Percentiles rank a stretch among this genome's conserved stretches.
Conservation (phyloP, 2,329 filamentous ascomycete species). For the Pyrenophora seminiperda region DNA sequence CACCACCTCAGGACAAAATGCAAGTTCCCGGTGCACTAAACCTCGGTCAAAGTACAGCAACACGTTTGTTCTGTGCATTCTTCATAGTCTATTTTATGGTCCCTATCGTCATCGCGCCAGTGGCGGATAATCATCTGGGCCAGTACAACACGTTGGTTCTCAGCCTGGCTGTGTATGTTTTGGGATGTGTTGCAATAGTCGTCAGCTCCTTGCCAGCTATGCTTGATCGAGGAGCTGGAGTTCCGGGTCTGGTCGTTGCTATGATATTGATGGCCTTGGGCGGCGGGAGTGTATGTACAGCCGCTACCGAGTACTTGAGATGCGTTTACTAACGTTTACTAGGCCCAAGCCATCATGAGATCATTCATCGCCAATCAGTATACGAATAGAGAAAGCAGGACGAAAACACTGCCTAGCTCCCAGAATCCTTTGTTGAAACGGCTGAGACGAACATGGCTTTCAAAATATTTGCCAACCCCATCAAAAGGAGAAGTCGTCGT, state of each 20-base stretch:
- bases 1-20: conserved; percentile 23
- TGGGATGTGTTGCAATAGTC: conserved; percentile 31
- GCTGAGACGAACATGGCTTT: not conserved
- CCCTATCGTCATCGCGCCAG: conserved; percentile 43
- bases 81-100: conserved; percentile 57
- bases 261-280: conserved; percentile 49
- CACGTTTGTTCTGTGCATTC: conserved; percentile 62
- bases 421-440: not conserved
- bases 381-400: conserved; percentile 22
- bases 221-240: conserved; percentile 29
- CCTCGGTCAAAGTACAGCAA: conserved; percentile 50
- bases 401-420: conserved; percentile 14
- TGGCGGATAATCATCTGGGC: conserved; percentile 50
- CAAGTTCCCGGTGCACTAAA: conserved; percentile 44
- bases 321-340: not conserved
- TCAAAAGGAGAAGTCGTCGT: conserved; percentile 44
- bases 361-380: conserved; percentile 49
- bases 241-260: conserved; percentile 34
- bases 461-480: not conserved
- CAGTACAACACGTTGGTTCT: conserved; percentile 46
- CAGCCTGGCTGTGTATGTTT: conserved; percentile 36
- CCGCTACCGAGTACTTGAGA: not conserved
- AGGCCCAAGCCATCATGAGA: conserved; percentile 40
- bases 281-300: conserved; percentile 36
- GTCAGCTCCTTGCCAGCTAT: conserved; percentile 26